Evolutionary conservation across 2,329 filamentous ascomycete species (phyloP).

Genomic region (Hypocrella siamensis): DNA sequence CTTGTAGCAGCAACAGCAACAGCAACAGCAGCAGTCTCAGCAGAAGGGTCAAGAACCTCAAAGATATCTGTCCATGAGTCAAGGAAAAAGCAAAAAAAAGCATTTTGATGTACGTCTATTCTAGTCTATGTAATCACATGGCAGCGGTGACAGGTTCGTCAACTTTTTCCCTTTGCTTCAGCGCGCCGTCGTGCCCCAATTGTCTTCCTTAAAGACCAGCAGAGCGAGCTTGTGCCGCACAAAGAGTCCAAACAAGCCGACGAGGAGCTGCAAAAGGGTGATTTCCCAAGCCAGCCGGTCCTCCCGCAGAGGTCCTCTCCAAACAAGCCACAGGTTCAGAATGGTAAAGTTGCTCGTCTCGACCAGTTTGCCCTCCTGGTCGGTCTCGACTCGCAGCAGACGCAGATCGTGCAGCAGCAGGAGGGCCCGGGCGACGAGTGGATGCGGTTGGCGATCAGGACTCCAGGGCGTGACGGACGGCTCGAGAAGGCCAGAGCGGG

Average conservation of each 20-base stretch:
- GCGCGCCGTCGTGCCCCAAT: slow-evolving; percentile 33
- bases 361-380: slow-evolving; percentile 53
- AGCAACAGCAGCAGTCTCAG: no score
- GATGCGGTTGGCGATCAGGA: slow-evolving; percentile 49
- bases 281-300: slow-evolving; percentile 70
- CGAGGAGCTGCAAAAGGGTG: slow-evolving; percentile 57
- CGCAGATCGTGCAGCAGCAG: slow-evolving; percentile 52
- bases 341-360: slow-evolving; percentile 86
- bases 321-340: slow-evolving; percentile 90
- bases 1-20: no score
- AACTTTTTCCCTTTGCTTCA: slow-evolving; percentile 2
- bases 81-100: no score
- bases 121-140: no score
- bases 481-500: slow-evolving; percentile 69
- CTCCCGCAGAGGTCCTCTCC: slow-evolving; percentile 83
- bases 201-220: slow-evolving; percentile 82
- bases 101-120: no score
- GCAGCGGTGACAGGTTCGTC: no score
- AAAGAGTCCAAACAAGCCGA: slow-evolving; percentile 72
- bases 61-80: no score
- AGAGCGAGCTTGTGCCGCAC: slow-evolving; percentile 74
- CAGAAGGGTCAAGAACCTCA: no score
- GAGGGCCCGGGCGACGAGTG: slow-evolving; percentile 45
- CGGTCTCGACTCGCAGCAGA: slow-evolving; percentile 51
- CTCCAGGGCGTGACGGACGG: slow-evolving; percentile 69